Evolutionary conservation across 2,329 filamentous ascomycete genomes (phyloP).

Genomic region (Aspergillus melleus): DNA sequence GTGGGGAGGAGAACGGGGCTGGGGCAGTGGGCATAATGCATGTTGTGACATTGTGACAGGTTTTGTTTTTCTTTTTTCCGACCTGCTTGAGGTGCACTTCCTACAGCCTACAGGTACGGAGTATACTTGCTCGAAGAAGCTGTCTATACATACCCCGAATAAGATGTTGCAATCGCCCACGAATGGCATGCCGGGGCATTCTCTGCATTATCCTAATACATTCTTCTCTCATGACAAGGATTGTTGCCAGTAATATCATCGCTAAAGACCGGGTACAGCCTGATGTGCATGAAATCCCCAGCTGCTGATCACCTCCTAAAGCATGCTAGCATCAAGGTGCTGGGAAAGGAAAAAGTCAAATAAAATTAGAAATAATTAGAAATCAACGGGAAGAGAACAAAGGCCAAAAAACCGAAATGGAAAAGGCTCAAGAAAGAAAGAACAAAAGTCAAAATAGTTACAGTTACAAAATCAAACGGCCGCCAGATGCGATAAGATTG

Average conservation of each 20-base stretch:
- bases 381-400: background rate
- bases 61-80: background rate
- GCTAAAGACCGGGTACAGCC: slow-evolving; percentile 5
- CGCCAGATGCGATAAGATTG: background rate
- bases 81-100: background rate
- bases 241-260: slow-evolving; percentile 7
- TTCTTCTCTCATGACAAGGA: slow-evolving; percentile 8
- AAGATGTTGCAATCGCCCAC: too few species aligned
- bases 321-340: slow-evolving; percentile 10
- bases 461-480: background rate
- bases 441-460: background rate
- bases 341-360: background rate
- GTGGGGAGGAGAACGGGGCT: background rate
- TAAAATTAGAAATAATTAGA: background rate
- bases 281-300: slow-evolving; percentile 20
- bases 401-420: background rate
- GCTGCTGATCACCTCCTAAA: slow-evolving; percentile 22
- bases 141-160: background rate
- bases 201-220: background rate
- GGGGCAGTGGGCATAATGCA: too few species aligned
- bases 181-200: too few species aligned
- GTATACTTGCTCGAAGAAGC: background rate
- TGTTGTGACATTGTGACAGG: background rate
- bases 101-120: background rate
- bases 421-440: background rate